Conservation (phyloP, 106 monocot species). For the Platanthera zijinensis region DNA sequence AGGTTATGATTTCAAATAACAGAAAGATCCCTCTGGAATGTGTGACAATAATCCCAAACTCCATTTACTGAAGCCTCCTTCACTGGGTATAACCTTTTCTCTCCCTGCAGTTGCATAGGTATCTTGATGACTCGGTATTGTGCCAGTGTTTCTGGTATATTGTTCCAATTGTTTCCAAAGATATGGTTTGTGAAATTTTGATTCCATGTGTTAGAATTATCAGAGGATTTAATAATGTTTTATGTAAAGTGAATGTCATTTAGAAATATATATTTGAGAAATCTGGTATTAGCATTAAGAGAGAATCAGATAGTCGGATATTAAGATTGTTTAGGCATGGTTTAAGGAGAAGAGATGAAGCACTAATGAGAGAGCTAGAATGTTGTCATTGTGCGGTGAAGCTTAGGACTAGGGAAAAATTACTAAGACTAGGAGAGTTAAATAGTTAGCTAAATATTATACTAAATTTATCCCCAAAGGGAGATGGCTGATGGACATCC, state of each 20-base stretch:
- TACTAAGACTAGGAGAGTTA: no score
- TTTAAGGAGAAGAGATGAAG: not conserved
- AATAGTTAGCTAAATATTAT: no score
- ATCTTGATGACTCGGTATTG: not conserved
- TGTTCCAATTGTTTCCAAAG: not conserved
- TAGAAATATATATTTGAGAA: not conserved
- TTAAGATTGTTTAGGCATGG: not conserved
- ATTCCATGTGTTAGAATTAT: not conserved
- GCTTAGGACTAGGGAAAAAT: not conserved
- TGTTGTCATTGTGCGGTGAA: not conserved
- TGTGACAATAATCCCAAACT: no score
- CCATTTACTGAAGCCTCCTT: not conserved
- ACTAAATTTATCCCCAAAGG: no score
- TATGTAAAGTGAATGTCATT: not conserved
- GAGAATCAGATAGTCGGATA: not conserved
- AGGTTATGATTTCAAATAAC: no score
- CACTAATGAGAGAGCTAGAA: not conserved
- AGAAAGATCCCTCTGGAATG: no score
- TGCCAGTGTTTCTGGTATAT: not conserved
- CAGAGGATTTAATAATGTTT: not conserved
- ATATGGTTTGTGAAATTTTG: not conserved
- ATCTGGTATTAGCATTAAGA: not conserved
- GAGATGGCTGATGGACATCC: no score
- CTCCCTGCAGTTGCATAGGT: not conserved
- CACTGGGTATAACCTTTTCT: not conserved